These are phyloP conservation scores for Fusarium hainanense DNA, from an alignment of 2,329 filamentous ascomycete genomes.

Conservation along the genomic window DNA sequence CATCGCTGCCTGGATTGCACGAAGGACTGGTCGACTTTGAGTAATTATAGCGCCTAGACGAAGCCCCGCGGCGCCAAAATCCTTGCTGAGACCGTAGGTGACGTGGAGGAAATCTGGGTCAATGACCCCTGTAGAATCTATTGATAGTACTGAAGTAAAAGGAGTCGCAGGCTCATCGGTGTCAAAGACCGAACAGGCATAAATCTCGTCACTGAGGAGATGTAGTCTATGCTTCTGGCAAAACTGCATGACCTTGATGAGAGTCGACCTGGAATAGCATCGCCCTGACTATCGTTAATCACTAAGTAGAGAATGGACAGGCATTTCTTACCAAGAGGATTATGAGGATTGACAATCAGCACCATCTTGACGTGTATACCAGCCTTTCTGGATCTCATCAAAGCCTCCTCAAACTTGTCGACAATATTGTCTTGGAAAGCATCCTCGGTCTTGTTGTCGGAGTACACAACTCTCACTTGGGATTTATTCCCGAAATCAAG, in stretches of 20 bases:
- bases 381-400: slow-evolving; percentile 48
- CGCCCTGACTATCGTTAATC: slow-evolving; percentile 45
- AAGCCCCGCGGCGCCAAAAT: slow-evolving; percentile 65
- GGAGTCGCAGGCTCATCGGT: slow-evolving; percentile 46
- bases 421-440: slow-evolving; percentile 58
- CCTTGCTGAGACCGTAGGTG: slow-evolving; percentile 58
- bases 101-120: slow-evolving; percentile 62
- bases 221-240: slow-evolving; percentile 63
- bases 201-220: slow-evolving; percentile 69
- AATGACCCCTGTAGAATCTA: slow-evolving; percentile 57
- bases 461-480: slow-evolving; percentile 58
- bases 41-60: slow-evolving; percentile 62
- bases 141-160: slow-evolving; percentile 63
- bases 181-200: slow-evolving; percentile 63
- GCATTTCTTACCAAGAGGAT: slow-evolving; percentile 57
- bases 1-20: slow-evolving; percentile 53
- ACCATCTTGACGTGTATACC: slow-evolving; percentile 58
- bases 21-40: slow-evolving; percentile 47
- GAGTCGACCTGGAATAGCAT: slow-evolving; percentile 57
- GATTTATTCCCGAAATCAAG: slow-evolving; percentile 59
- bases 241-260: slow-evolving; percentile 59
- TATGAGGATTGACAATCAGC: slow-evolving; percentile 65
- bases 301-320: not conserved
- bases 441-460: slow-evolving; percentile 55
- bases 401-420: slow-evolving; percentile 57